phyloP scores from a whole-genome alignment of 306 rosid genomes.

The Cucumis melo region DNA sequence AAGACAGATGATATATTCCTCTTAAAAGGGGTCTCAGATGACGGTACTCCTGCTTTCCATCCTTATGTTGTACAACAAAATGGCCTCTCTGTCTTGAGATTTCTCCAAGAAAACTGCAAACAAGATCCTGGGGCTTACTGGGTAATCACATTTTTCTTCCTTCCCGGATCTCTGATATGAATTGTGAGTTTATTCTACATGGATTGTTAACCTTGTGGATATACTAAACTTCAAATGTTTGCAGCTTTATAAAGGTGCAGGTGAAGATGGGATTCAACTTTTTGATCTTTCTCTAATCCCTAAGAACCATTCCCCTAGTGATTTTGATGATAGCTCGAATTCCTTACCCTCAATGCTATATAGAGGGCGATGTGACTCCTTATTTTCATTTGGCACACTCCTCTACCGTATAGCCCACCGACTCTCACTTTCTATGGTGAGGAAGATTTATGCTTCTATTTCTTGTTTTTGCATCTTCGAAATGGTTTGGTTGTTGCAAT shows the following conservation, averaged over 20 bases:
- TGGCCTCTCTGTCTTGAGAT: conserved; percentile 94
- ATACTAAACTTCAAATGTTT: conserved; percentile 16
- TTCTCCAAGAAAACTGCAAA: conserved; percentile 92
- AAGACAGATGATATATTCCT: conserved; percentile 91
- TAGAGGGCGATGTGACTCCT: conserved; percentile 70
- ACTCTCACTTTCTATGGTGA: conserved; percentile 86
- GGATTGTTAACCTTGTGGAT: not conserved
- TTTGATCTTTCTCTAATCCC: conserved; percentile 88
- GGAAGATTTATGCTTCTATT: conserved; percentile 16
- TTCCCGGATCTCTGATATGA: not conserved
- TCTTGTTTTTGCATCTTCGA: conserved; percentile 4
- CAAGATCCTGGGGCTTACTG: conserved; percentile 99
- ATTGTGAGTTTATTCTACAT: not conserved
- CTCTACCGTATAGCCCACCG: conserved; percentile 87
- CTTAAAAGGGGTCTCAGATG: conserved; percentile 82
- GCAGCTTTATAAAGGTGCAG: conserved; percentile 93
- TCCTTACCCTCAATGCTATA: conserved; percentile 54
- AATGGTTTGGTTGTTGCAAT: conserved; percentile 13
- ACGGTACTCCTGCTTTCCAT: conserved; percentile 90
- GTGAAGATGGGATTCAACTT: conserved; percentile 92
- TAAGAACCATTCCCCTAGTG: conserved; percentile 39
- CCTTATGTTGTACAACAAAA: conserved; percentile 92
- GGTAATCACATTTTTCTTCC: conserved; percentile 32
- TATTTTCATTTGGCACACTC: conserved; percentile 78
- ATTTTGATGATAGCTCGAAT: conserved; percentile 50